Base-by-base conservation (phyloP, 495 filamentous ascomycete species). In the Tuber magnatum region DNA sequence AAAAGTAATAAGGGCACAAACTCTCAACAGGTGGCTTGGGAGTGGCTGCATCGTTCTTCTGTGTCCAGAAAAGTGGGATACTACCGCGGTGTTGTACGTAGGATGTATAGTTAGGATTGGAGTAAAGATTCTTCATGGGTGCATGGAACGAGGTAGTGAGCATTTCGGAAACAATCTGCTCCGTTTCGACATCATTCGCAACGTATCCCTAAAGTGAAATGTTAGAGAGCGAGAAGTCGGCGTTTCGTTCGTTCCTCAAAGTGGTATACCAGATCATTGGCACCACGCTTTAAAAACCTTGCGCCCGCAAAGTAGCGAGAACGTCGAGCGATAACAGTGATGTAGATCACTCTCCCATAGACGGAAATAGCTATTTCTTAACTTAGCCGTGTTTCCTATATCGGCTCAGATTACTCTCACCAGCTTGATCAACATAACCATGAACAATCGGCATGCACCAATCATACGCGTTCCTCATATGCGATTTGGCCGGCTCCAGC, bases 121-220 rank as follows among this genome's bases (percentile, higher is more conserved):
- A 88, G 84, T 92, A 95, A 43, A 97, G 88, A 73, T 88, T 89
- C 38, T 93, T 93, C 9, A 93, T 94, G 8, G 95, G 92, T 5
- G 91, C 92, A 85, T 99, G 95, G 81, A 99, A 98, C 0, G 95
- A 97, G 3, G 95, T 98, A 3, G 93, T 97, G 44, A 92, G 85
- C 81, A 92, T 90, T 82, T 99, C 96, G 20, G 94, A 94, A 16
- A 98, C 94, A 77, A 99, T 97, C 83, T 99, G 95, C 84, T 99
- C 95, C 8, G 96, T 97, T 84, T 99, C 96, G n/a, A 99, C 95
- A 84, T 99, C 95, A 81, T 99, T 99, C 51, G 95, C 95, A 71
- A 99, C 95, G 84, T 97, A 97, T 35, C 95, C 95, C 85, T 87
- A 74, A 10, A 61, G 1, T 43, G 38, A 72, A 38, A 56, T 38